Conservation (phyloP, 805 yeast genomes). For the Candida tammaniensis region DNA sequence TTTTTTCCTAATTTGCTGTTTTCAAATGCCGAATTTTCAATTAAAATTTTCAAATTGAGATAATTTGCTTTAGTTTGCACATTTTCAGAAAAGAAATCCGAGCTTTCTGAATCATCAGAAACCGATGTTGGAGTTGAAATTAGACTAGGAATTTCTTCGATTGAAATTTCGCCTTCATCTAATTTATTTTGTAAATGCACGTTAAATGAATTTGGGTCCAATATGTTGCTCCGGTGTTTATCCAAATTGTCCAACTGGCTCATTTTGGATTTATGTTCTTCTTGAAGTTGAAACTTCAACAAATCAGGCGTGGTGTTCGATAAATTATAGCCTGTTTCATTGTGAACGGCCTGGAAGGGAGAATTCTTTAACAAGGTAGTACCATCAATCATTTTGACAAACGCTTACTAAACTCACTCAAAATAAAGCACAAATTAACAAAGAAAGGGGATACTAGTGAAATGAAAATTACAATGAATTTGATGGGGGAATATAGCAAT, state of each 20-base stretch:
- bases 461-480: no score
- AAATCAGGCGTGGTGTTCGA: constrained; percentile 41
- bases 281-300: constrained; percentile 42
- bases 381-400: constrained; percentile 37
- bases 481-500: no score
- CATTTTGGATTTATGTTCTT: constrained; percentile 29
- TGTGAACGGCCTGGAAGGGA: constrained; percentile 30
- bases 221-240: constrained; percentile 10
- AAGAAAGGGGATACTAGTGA: no score
- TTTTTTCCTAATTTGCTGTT: constrained; percentile 31
- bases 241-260: constrained; percentile 10
- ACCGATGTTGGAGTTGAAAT: constrained; percentile 20
- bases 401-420: no score
- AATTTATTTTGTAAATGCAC: constrained; percentile 30
- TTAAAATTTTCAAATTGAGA: constrained; percentile 40
- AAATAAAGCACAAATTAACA: no score
- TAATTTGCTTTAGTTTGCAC: constrained; percentile 24
- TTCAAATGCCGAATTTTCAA: constrained; percentile 45
- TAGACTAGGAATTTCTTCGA: constrained; percentile 18
- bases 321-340: constrained; percentile 26
- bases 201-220: constrained; percentile 22
- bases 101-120: constrained; percentile 12
- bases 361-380: constrained; percentile 34
- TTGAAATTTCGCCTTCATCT: constrained; percentile 24
- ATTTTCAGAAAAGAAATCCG: constrained; percentile 3